Percentiles rank a stretch among this genome's conserved stretches.
Evolutionary conservation across 73 alveolate genomes (phyloP).

Genomic region (Stentor coeruleus): DNA sequence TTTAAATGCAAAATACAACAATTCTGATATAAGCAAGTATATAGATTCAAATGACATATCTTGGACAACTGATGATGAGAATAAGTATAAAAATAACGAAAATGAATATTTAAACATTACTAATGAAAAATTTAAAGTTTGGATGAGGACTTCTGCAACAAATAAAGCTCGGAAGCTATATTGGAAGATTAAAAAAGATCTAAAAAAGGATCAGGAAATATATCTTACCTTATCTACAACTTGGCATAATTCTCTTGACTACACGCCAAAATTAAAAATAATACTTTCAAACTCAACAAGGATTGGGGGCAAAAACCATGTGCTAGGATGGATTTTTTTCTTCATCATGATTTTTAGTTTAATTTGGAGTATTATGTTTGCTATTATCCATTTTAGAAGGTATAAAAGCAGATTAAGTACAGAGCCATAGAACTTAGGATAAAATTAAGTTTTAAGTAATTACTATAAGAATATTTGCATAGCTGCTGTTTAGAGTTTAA

Average conservation of each 20-base stretch:
- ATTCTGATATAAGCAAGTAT: not conserved
- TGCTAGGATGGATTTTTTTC: not conserved
- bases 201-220: not conserved
- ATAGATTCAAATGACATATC: not conserved
- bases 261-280: not conserved
- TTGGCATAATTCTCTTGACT: not conserved
- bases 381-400: too few relatives aligned
- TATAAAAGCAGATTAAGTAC: too few relatives aligned
- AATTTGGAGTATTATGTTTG: not conserved
- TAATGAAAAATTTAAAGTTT: not conserved
- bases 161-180: not conserved
- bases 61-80: constrained; percentile 19
- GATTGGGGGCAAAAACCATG: constrained; percentile 15
- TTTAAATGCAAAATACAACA: not conserved
- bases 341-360: not conserved
- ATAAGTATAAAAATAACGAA: not conserved
- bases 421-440: too few relatives aligned
- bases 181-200: not conserved
- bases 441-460: too few relatives aligned
- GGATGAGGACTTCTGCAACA: constrained; percentile 27
- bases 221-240: not conserved
- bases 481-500: too few relatives aligned
- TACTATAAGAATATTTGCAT: too few relatives aligned
- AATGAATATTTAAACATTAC: not conserved
- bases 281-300: not conserved